Conservation (phyloP, 176 grass and related monocot species). For the Rhipidocladum racemiflorum region DNA sequence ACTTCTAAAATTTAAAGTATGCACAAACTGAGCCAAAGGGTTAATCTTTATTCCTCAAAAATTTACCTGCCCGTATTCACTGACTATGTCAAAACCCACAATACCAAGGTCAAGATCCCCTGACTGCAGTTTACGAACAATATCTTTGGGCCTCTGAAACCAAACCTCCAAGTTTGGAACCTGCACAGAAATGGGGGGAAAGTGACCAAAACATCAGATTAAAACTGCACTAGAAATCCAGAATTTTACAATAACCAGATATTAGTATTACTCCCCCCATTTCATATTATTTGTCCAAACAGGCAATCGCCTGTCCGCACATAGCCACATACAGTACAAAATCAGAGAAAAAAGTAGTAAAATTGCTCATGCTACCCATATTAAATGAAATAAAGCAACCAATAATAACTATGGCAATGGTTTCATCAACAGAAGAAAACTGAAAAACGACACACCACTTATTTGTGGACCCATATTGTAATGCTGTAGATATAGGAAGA, state of each 20-base stretch:
- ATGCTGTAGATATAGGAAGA: neutral
- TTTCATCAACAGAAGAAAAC: neutral
- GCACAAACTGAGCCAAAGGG: neutral
- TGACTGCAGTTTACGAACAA: conserved; percentile 74
- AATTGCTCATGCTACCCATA: neutral
- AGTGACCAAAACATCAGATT: neutral
- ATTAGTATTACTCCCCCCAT: neutral
- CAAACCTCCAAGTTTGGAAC: conserved; percentile 91
- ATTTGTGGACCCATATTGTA: neutral
- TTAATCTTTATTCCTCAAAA: conserved; percentile 4
- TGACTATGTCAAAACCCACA: conserved; percentile 83
- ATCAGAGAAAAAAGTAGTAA: neutral
- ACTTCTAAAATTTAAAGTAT: neutral
- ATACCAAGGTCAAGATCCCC: conserved; percentile 93
- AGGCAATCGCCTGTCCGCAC: neutral
- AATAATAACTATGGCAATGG: neutral
- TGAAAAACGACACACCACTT: neutral
- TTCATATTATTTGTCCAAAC: neutral
- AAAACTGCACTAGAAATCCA: neutral
- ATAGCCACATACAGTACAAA: neutral
- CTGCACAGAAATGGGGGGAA: conserved; percentile 35
- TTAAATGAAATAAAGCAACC: neutral
- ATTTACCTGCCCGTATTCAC: conserved; percentile 67
- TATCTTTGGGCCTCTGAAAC: conserved; percentile 97
- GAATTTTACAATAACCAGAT: neutral